Base-by-base conservation (phyloP, 768 basidiomycete species). In the Rhodotorula kratochvilovae region DNA sequence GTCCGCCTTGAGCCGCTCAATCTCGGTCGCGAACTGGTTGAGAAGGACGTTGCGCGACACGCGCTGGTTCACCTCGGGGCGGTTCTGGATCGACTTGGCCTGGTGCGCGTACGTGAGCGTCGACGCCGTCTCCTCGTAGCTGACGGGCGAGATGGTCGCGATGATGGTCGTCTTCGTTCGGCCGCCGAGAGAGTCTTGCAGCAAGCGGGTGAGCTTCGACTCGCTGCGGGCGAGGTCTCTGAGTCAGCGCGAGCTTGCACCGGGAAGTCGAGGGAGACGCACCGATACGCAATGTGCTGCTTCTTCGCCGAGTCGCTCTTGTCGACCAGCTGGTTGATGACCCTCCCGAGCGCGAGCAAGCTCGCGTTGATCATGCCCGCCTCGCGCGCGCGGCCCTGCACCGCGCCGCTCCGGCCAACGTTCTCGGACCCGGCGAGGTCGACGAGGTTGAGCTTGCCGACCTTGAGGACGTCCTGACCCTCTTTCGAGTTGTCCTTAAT, bases 301-400 rank as follows among this genome's bases (percentile, higher is more conserved):
- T 67, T 69, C 67, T 76, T 75, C 42, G 46, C 4, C 46, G 43
- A 50, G 27, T 69, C 61, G 53, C 36, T 51, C 62, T 59, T 59
- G 35, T 97, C 94, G 63, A 98, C 96, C 55, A 99, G 85, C 17
- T 91, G 91, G 73, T 94, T 96, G 76, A 99, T 98, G 48, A 98
- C 96, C 43, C 96, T 84, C 1, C 96, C 96, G 23, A 99, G 87
- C n/a, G 96, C 97, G 4, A 99, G 83, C 60, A 99, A 83, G 78
- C 91, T 94, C 81, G 96, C 92, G 78, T 98, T 99, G 80, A 99
- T 98, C 90, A 94, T 96, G 19, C 96, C 96, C 3, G 96, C 96
- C 79, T 99, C 96, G 74, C 92, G 85, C 21, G 96, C 96, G 67
- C 94, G 83, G 79, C 91, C 92, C 77, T 96, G 91, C 79, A 93